Evolutionary conservation across 495 filamentous ascomycete species (phyloP), one percentile per base, ranked within the genome.

Genomic region (Neurospora sp.): DNA sequence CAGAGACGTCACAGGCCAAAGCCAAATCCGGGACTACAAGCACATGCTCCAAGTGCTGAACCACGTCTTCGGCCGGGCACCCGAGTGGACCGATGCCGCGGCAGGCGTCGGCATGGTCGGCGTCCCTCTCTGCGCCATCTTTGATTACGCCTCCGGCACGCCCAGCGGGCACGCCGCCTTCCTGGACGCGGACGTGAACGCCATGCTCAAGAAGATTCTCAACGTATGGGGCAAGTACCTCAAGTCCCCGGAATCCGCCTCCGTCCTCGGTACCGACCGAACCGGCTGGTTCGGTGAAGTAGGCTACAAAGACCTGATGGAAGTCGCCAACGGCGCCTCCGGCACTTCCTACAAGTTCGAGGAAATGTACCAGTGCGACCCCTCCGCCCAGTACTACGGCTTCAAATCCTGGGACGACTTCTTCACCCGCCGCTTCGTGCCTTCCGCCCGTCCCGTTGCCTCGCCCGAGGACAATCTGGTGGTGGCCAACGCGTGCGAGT

Each of bases 321-420:
- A 83, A 12, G 84, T 86, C 0, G 86, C 85, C 75, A 88, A 88
- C 75, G 78, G 77, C 69, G 76, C 83, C 0, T 46, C 74, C n/a
- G 70, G 79, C 37, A 86, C 85, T n/a, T 72, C 76, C 14, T 79
- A 82, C 70, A 81, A 77, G 20, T 89, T 90, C 74, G 84, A 88
- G 66, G 80, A 87, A 8, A 82, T 87, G 80, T 89, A 80, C 75
- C 31, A 81, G 9, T 89, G 87, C 75, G 84, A 90, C 37, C 85
- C 88, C 0, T 75, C 72, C 0, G 75, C 82, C 2, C 78, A 81
- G 66, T 75, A 90, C 74, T 82, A 87, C 78, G 92, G 91, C 27
- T 94, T 84, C 79, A 86, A 83, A 48, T 92, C 90, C 1, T 93
- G 92, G 92, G 91, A 94, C 73, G 84, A 90, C 72, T 94, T 93